phyloP scores from a whole-genome alignment of 768 basidiomycete genomes.

The Mycena venus region DNA sequence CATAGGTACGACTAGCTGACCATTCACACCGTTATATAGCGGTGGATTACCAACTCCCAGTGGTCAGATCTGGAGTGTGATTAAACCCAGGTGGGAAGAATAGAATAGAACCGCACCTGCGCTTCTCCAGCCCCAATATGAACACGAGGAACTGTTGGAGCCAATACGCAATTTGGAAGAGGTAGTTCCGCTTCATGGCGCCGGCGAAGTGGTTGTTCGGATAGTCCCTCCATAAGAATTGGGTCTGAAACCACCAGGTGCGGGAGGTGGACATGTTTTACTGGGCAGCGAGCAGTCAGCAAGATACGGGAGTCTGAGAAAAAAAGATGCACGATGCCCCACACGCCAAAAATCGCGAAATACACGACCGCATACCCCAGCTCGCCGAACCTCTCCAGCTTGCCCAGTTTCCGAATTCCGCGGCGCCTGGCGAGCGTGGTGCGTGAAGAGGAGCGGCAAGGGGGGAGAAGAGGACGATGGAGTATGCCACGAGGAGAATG shows the following conservation, averaged over 20 bases:
- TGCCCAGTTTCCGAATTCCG: slow-evolving; percentile 64
- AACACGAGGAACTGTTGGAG: slow-evolving; percentile 14
- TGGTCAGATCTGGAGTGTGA: no score
- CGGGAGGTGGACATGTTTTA: not conserved
- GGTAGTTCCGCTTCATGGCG: slow-evolving; percentile 15
- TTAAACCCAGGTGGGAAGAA: no score
- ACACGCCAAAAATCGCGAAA: slow-evolving; percentile 62
- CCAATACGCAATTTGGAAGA: slow-evolving; percentile 11
- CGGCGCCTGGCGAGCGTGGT: slow-evolving; percentile 38
- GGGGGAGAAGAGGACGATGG: not conserved
- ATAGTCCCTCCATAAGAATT: slow-evolving; percentile 5
- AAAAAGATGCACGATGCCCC: slow-evolving; percentile 70
- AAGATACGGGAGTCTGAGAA: not conserved
- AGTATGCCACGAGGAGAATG: not conserved
- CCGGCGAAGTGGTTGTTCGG: slow-evolving; percentile 1
- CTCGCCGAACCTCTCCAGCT: slow-evolving; percentile 77
- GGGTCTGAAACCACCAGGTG: no score
- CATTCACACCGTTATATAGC: slow-evolving; percentile 19
- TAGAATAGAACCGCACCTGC: not conserved
- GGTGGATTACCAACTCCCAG: slow-evolving; percentile 11
- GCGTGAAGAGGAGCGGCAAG: not conserved
- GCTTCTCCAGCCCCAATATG: slow-evolving; percentile 9
- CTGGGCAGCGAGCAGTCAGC: not conserved
- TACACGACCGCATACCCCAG: slow-evolving; percentile 79
- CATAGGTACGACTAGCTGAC: slow-evolving; percentile 24